A percentile compares a stretch with the other conserved stretches of the same genome.
These are phyloP conservation scores for Rhizopogon vulgaris DNA, from an alignment of 768 basidiomycete species.

Conservation along the genomic window DNA sequence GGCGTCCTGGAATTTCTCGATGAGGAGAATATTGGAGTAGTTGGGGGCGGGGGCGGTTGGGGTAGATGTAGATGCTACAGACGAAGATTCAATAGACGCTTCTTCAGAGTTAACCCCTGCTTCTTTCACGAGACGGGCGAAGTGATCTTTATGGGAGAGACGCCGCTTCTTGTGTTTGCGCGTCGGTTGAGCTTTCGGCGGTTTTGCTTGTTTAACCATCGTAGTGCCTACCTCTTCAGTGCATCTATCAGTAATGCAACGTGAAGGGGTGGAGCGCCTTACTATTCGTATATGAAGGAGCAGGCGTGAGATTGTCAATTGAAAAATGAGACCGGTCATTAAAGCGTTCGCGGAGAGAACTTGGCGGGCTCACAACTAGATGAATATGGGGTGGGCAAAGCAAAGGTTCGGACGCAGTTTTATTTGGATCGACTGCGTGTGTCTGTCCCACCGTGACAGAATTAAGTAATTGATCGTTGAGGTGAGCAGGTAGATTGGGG, in stretches of 20 bases:
- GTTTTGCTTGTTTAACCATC: not conserved
- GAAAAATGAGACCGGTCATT: not conserved
- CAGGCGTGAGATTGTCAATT: not conserved
- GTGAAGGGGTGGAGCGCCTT: not conserved
- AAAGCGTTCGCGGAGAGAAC: not conserved
- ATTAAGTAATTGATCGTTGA: not conserved
- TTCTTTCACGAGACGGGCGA: conserved; percentile 18
- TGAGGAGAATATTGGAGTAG: conserved; percentile 20
- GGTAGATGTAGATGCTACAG: conserved; percentile 2
- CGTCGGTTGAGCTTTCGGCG: conserved; percentile 9
- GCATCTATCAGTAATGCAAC: not conserved
- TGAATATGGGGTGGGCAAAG: not conserved
- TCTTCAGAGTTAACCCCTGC: conserved; percentile 1
- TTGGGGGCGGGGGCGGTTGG: conserved; percentile 9
- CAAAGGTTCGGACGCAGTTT: not conserved
- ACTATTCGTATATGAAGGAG: not conserved
- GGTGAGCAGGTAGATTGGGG: not conserved
- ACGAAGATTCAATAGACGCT: conserved; percentile 2
- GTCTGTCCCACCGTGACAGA: not conserved
- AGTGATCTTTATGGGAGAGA: conserved; percentile 16
- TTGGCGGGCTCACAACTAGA: not conserved
- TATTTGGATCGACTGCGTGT: not conserved
- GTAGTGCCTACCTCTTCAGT: not conserved
- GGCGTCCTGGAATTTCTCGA: conserved; percentile 22
- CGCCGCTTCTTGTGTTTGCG: conserved; percentile 21